phyloP scores from a whole-genome alignment of 805 yeast species.

The Metschnikowia vanudenii region DNA sequence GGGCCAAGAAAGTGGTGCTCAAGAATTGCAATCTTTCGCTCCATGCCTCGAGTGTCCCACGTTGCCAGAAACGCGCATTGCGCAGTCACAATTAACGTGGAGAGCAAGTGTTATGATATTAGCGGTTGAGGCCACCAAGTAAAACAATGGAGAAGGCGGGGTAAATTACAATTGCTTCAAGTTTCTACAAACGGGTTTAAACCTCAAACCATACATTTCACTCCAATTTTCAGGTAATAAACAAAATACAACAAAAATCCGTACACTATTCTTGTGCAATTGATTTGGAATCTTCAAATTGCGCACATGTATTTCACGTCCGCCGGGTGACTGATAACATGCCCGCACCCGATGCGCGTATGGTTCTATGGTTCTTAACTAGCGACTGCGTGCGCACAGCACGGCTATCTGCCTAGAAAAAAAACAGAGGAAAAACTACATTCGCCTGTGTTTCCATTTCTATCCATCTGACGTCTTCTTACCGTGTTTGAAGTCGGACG shows the following conservation, averaged over 20 bases:
- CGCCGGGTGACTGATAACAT: background rate
- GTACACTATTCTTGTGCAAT: no score
- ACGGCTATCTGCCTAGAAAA: constrained; percentile 5
- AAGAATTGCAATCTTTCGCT: background rate
- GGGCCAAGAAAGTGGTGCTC: no score
- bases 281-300: no score
- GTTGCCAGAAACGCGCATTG: constrained; percentile 1
- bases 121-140: background rate
- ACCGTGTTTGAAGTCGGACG: constrained; percentile 1
- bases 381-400: constrained; percentile 7
- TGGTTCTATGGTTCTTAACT: constrained; percentile 1
- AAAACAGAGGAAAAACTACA: constrained; percentile 2
- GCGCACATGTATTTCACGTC: no score
- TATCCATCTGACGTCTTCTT: constrained; percentile 4
- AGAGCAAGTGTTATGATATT: background rate
- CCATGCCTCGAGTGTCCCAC: background rate
- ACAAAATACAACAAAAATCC: no score
- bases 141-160: background rate
- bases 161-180: background rate
- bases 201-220: no score
- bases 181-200: no score
- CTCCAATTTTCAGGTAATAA: no score
- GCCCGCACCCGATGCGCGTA: constrained; percentile 1
- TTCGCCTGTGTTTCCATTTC: background rate
- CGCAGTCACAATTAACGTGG: background rate